Evolutionary conservation across 139 green algal genomes (phyloP), one percentile per base, ranked within the genome.

Genomic region (Chlorella sp.): DNA sequence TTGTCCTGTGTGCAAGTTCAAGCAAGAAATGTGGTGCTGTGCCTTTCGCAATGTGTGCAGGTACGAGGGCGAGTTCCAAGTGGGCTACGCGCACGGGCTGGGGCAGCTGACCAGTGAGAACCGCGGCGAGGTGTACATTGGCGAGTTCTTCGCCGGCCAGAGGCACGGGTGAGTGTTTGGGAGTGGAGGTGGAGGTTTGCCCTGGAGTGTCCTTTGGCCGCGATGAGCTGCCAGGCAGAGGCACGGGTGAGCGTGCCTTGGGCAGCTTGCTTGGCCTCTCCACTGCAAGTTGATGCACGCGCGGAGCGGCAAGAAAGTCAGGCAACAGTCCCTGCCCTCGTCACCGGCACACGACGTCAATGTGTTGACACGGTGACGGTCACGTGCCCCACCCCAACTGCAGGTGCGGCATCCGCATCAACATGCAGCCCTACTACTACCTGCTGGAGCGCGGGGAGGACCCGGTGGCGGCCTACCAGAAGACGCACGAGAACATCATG

Each of bases 61-160:
- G 77, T 97, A 93, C 73, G 92, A 96, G 75, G 92, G 91, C 35
- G 91, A 96, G 81, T 96, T 97, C 71, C 66, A 92, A 73, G 80
- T 70, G 10, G 93, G 93, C 64, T 97, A 90, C 62, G 92, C 87
- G 4, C 82, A 95, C 75, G 93, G 93, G 50, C 73, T 97, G 66
- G 93, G 92, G 0, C 86, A 92, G 81, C 89, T 91, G 67, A 92
- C 85, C 30, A 78, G 69, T 50, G 61, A 77, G 42, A 77, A 74
- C 23, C 70, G 63, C 4, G 86, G 86, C 23, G 86, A 92, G 86
- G 72, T 94, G 1, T 95, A 87, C 76, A 80, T 88, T 2, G 91
- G 91, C 26, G 89, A 96, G 82, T 96, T 86, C 78, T 84, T 88
- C 64, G 82, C 83, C 24, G 91, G 91, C 50, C 86, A 90, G 77